Evolutionary conservation across 345 rosid species (phyloP), one percentile per base, ranked within the genome.

Genomic region (Linum tenue): DNA sequence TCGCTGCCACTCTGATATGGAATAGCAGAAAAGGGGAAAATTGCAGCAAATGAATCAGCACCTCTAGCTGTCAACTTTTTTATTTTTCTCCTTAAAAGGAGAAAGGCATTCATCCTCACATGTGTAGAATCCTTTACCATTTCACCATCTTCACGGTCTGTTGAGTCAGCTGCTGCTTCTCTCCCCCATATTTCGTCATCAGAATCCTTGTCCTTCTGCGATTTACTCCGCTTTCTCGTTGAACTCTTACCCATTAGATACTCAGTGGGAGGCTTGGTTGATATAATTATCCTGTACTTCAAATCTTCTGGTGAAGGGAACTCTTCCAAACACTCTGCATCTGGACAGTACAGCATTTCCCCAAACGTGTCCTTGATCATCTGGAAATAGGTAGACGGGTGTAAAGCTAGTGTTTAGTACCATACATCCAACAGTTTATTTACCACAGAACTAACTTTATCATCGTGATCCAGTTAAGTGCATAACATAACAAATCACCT

Each of bases 271-370:
- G 73, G 85, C 69, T 84, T 86, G 36, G 95, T 88, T 39, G 95
- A 86, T 67, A 88, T 80, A 50, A 88, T 73, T 72, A 88, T 69
- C 70, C 56, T 70, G 62, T 80, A 60, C 73, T 82, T 85, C 63
- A 88, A 73, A 58, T 82, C 81, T 71, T 88, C 91, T 9, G 91
- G 95, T 42, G 95, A 79, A 73, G 89, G 95, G 7, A 85, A 71
- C 74, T 84, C 83, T 64, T 81, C 75, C 22, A 86, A 72, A 65
- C 77, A 76, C 1, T 79, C 77, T n/a, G 67, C 62, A 67, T 80
- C 84, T 11, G 85, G 70, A 70, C 37, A 42, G 69, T 73, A 88
- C 76, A 88, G 61, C 86, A 82, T 81, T 3, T 83, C 79, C 69
- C 72, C 80, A 70, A 78, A 84, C 43, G 69, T 77, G 59, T 82